A percentile compares a stretch with the other conserved stretches of the same genome.
Evolutionary conservation across 176 grass and related monocot species (phyloP).

Genomic region (Coix lacrymajobi): DNA sequence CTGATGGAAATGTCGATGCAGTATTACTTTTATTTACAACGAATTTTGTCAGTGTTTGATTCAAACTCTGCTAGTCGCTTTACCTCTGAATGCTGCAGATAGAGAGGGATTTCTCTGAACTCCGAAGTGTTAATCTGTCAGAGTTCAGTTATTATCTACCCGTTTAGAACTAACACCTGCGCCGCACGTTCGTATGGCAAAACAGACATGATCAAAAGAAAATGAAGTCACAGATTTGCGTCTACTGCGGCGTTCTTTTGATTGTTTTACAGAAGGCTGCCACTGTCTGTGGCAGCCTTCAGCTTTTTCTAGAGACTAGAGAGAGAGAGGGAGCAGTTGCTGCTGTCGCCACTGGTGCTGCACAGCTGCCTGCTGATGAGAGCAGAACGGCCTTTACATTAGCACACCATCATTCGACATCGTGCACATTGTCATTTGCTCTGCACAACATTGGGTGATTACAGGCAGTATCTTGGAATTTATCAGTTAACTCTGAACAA

Average conservation of each 20-base stretch:
- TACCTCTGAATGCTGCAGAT: background rate
- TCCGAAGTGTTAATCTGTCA: background rate
- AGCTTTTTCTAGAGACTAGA: background rate
- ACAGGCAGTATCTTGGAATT: background rate
- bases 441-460: background rate
- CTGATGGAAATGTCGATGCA: background rate
- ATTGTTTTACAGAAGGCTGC: background rate
- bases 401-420: background rate
- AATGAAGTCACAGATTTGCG: background rate
- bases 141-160: background rate
- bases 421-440: background rate
- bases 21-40: background rate
- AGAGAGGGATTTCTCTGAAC: background rate
- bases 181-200: background rate
- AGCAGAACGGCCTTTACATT: background rate
- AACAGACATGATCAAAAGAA: background rate
- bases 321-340: background rate
- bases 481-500: background rate
- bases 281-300: background rate
- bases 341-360: background rate
- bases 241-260: background rate
- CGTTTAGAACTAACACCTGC: background rate
- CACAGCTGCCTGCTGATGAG: conserved; percentile 11
- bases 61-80: background rate
- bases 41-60: background rate